A percentile compares a stretch with the other conserved stretches of the same genome.
phyloP scores from a whole-genome alignment of 164 flowering plant genomes.

The Paratinospora sagittata region DNA sequence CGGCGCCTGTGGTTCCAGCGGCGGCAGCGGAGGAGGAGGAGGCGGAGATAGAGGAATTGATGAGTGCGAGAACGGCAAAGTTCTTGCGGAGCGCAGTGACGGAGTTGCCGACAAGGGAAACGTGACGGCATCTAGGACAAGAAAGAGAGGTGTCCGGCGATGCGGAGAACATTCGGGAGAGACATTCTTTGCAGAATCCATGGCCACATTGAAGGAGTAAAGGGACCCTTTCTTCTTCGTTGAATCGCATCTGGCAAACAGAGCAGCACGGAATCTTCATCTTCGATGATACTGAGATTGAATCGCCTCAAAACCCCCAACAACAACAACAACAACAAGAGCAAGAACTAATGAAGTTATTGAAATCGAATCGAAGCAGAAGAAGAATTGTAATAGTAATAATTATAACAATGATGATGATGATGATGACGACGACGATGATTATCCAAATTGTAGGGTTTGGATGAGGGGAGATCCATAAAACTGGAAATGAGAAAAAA shows the following conservation, averaged over 20 bases:
- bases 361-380: neutral
- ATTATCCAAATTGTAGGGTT: neutral
- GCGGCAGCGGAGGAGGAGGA: conserved; percentile 10
- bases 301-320: too few relatives aligned
- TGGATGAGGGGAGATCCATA: neutral
- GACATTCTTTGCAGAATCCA: conserved; percentile 89
- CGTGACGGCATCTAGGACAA: conserved; percentile 91
- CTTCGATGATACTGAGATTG: neutral
- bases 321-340: neutral
- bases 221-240: conserved; percentile 85
- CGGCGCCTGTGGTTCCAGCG: neutral
- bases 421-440: too few relatives aligned
- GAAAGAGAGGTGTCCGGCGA: conserved; percentile 58
- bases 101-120: conserved; percentile 80
- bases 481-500: too few relatives aligned
- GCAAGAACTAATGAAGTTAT: neutral
- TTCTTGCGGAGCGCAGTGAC: conserved; percentile 80
- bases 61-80: conserved; percentile 67
- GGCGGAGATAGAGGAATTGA: conserved; percentile 28
- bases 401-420: too few relatives aligned
- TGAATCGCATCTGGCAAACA: conserved; percentile 78
- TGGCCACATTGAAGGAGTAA: conserved; percentile 96
- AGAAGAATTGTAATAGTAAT: neutral
- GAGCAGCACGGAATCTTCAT: conserved; percentile 90
- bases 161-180: conserved; percentile 69